Evolutionary conservation across 2,329 filamentous ascomycete genomes (phyloP).

Genomic region (Cadophora gregata): DNA sequence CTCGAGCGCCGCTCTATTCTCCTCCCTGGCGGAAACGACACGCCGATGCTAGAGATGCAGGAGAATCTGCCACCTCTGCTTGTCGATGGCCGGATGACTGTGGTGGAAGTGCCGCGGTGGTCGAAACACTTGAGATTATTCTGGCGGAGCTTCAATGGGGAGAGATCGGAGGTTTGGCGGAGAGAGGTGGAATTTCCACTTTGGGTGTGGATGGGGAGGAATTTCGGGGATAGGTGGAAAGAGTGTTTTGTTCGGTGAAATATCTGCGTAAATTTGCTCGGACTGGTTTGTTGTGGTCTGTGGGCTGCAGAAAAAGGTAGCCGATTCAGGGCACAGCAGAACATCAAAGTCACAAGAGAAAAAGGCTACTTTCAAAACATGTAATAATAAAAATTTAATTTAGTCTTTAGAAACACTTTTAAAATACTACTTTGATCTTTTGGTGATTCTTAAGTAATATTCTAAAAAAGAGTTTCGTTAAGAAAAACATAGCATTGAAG

Average conservation of each 20-base stretch:
- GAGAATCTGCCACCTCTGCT: slow-evolving; percentile 29
- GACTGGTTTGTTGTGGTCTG: not conserved
- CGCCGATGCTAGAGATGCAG: slow-evolving; percentile 21
- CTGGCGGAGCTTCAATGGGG: slow-evolving; percentile 23
- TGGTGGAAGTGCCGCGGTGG: slow-evolving; percentile 28
- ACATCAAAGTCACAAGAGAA: too few species aligned
- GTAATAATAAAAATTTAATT: too few species aligned
- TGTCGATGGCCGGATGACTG: slow-evolving; percentile 28
- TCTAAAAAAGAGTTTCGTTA: too few species aligned
- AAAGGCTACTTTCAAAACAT: too few species aligned
- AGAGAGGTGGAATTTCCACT: slow-evolving; percentile 21
- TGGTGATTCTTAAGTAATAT: too few species aligned
- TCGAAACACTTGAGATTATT: slow-evolving; percentile 22
- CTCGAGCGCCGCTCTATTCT: slow-evolving; percentile 22
- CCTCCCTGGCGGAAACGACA: slow-evolving; percentile 9
- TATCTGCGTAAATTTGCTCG: not conserved
- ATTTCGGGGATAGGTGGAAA: slow-evolving; percentile 18
- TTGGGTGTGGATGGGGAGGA: slow-evolving; percentile 24
- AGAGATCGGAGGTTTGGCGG: slow-evolving; percentile 20
- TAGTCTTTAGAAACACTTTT: too few species aligned
- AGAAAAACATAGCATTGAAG: too few species aligned
- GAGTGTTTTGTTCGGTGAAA: slow-evolving; percentile 21
- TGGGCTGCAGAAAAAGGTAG: too few species aligned
- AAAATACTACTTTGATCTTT: too few species aligned
- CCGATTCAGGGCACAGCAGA: too few species aligned